These are phyloP conservation scores for Alternaria viburni DNA, from an alignment of 2,329 filamentous ascomycete species.

Conservation along the genomic window DNA sequence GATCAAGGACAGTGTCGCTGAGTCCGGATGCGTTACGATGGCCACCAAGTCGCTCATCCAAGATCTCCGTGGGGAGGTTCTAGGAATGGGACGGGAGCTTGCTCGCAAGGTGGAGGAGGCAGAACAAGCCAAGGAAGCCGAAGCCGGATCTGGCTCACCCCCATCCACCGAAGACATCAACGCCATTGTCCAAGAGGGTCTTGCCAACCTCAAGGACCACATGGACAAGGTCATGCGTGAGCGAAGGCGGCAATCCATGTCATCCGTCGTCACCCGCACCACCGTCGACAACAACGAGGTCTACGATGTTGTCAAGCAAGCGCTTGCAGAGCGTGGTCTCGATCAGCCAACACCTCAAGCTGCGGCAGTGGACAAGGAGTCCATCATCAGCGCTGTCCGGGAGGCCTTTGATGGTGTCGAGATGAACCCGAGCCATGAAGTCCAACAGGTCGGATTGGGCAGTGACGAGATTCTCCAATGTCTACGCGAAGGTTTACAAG, in stretches of 20 bases:
- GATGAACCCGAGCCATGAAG: constrained; percentile 90
- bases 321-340: constrained; percentile 63
- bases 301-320: constrained; percentile 81
- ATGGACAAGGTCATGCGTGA: constrained; percentile 81
- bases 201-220: constrained; percentile 82
- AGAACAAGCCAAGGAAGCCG: constrained; percentile 55
- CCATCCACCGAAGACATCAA: constrained; percentile 71
- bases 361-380: constrained; percentile 67
- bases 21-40: constrained; percentile 86
- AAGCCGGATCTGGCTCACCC: constrained; percentile 37
- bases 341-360: constrained; percentile 53
- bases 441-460: constrained; percentile 89
- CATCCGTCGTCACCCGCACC: constrained; percentile 66
- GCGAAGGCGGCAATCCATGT: constrained; percentile 69
- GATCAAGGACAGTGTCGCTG: constrained; percentile 89
- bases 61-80: constrained; percentile 87
- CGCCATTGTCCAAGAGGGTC: constrained; percentile 77
- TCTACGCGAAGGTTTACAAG: constrained; percentile 81
- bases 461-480: constrained; percentile 88
- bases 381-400: constrained; percentile 83
- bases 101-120: constrained; percentile 83
- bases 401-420: constrained; percentile 81
- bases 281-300: constrained; percentile 82
- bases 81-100: constrained; percentile 92
- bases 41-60: constrained; percentile 91